Conservation (phyloP, 2,329 filamentous ascomycete genomes). For the Sarocladiaceae sp. region DNA sequence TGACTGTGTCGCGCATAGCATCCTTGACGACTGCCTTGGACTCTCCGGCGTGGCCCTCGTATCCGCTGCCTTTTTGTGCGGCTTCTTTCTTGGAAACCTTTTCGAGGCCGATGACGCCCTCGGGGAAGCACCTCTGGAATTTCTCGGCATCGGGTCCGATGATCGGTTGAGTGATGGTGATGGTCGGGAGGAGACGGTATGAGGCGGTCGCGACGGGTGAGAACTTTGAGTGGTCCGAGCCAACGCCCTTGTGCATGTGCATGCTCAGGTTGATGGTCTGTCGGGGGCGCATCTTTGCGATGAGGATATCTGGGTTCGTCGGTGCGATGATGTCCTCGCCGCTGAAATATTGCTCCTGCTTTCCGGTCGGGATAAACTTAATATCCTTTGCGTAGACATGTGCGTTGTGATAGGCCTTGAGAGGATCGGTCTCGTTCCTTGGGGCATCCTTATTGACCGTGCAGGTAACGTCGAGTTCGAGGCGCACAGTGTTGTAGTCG, state of each 20-base stretch:
- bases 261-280: slow-evolving; percentile 83
- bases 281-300: slow-evolving; percentile 88
- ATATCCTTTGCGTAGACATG: slow-evolving; percentile 79
- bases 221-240: slow-evolving; percentile 94
- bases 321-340: slow-evolving; percentile 67
- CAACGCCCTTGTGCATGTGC: slow-evolving; percentile 93
- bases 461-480: slow-evolving; percentile 76
- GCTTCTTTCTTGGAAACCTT: slow-evolving; percentile 66
- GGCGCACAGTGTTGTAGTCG: slow-evolving; percentile 84
- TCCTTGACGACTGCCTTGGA: slow-evolving; percentile 83
- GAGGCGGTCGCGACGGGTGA: slow-evolving; percentile 92
- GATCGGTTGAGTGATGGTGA: slow-evolving; percentile 79
- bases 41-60: slow-evolving; percentile 73
- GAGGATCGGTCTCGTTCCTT: slow-evolving; percentile 72
- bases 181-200: slow-evolving; percentile 86
- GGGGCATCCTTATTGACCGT: slow-evolving; percentile 71
- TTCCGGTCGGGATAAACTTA: slow-evolving; percentile 69
- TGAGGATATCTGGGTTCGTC: slow-evolving; percentile 86
- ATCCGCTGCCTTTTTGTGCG: slow-evolving; percentile 53
- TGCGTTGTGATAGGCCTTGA: slow-evolving; percentile 80
- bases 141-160: slow-evolving; percentile 82
- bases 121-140: slow-evolving; percentile 84
- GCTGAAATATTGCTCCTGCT: slow-evolving; percentile 65
- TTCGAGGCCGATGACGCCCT: slow-evolving; percentile 80
- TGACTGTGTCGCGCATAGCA: slow-evolving; percentile 92